Evolutionary conservation across 768 basidiomycete genomes (phyloP).

Genomic region (Lentinula lateritia): DNA sequence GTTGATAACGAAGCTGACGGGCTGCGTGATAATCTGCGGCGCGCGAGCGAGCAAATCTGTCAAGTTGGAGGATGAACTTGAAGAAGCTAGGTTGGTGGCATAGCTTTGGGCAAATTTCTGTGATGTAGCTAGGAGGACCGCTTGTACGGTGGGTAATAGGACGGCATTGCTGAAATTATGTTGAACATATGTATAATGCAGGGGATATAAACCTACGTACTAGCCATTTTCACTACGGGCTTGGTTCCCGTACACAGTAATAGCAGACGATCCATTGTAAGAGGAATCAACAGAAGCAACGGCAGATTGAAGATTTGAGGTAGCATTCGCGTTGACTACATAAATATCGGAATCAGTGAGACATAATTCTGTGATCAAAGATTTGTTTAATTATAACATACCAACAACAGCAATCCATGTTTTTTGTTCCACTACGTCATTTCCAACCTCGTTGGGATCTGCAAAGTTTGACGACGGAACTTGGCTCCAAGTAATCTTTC

Average conservation of each 20-base stretch:
- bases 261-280: conserved; percentile 30
- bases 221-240: conserved; percentile 43
- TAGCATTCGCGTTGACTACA: conserved; percentile 25
- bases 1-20: conserved; percentile 29
- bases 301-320: conserved; percentile 20
- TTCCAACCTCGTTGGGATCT: conserved; percentile 29
- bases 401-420: conserved; percentile 43
- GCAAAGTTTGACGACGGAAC: conserved; percentile 27
- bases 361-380: background rate
- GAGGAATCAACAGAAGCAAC: conserved; percentile 22
- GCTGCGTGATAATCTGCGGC: conserved; percentile 31
- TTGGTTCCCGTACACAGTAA: conserved; percentile 30
- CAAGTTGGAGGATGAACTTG: conserved; percentile 1
- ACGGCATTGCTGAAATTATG: conserved; percentile 11
- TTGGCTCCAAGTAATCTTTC: conserved; percentile 31
- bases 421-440: conserved; percentile 35
- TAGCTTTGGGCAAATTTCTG: conserved; percentile 24
- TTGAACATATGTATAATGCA: conserved; percentile 5
- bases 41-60: conserved; percentile 25
- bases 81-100: conserved; percentile 12
- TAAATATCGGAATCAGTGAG: background rate
- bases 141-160: conserved; percentile 11
- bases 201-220: conserved; percentile 21
- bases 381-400: conserved; percentile 24
- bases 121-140: conserved; percentile 18